Evolutionary conservation across 2,329 filamentous ascomycete genomes (phyloP).

Genomic region (Aspergillus glaucus): DNA sequence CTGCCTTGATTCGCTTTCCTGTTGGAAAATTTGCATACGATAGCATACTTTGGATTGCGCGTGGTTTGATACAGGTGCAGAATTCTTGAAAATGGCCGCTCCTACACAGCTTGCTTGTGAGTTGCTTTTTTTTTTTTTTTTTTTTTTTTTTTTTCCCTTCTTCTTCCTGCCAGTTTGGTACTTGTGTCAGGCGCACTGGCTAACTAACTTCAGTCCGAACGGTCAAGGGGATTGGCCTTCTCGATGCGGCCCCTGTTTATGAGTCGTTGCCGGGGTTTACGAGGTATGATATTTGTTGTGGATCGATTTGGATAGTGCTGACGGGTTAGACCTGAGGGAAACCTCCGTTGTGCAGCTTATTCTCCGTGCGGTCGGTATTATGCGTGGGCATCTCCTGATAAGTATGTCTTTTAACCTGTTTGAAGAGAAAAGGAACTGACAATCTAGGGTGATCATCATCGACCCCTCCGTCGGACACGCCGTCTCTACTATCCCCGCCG

Average conservation of each 20-base stretch:
- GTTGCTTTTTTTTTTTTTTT: constrained; percentile 22
- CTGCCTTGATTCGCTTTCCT: neutral
- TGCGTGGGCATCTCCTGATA: constrained; percentile 83
- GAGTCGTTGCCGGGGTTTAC: constrained; percentile 73
- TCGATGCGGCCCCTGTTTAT: constrained; percentile 87
- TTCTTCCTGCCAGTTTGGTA: neutral
- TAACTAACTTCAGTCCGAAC: constrained; percentile 63
- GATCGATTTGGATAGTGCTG: neutral
- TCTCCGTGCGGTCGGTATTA: constrained; percentile 95
- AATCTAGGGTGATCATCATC: constrained; percentile 66
- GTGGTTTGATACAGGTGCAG: constrained; percentile 1
- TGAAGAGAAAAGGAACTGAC: neutral
- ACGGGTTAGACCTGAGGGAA: constrained; percentile 70
- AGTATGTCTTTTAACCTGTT: constrained; percentile 37
- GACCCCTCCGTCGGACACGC: constrained; percentile 71
- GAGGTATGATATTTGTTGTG: constrained; percentile 33
- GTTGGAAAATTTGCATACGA: neutral
- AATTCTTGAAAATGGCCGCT: constrained; percentile 61
- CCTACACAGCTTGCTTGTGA: constrained; percentile 86
- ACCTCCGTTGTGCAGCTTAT: constrained; percentile 89
- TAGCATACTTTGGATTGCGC: neutral
- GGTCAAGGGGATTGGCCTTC: constrained; percentile 89
- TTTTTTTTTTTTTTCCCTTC: no score
- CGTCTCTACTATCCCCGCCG: constrained; percentile 66
- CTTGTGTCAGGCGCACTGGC: constrained; percentile 2